These are phyloP conservation scores for Aphanomyces euteiches DNA, from an alignment of 352 stramenopile species.

Conservation along the genomic window DNA sequence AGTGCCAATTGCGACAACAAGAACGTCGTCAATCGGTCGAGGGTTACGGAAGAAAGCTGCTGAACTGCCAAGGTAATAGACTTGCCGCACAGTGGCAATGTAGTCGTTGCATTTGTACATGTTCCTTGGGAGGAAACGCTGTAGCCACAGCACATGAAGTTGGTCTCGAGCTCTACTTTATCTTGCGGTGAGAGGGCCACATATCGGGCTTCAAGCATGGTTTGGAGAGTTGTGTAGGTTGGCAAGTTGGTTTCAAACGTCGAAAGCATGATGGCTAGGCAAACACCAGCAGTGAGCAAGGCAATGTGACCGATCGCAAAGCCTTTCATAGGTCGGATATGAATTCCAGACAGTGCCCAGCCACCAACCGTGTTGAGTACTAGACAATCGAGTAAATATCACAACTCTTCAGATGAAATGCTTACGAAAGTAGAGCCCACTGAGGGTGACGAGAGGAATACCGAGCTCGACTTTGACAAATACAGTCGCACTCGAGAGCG, in stretches of 20 bases:
- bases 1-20: slow-evolving; percentile 7
- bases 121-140: slow-evolving; percentile 33
- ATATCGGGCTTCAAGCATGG: slow-evolving; percentile 41
- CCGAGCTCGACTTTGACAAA: slow-evolving; percentile 49
- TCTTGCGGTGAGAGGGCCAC: slow-evolving; percentile 30
- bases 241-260: slow-evolving; percentile 40
- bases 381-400: slow-evolving; percentile 28
- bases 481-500: slow-evolving; percentile 36
- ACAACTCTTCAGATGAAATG: slow-evolving; percentile 15
- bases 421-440: slow-evolving; percentile 31
- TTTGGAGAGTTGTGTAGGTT: slow-evolving; percentile 38
- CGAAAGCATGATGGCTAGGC: slow-evolving; percentile 35
- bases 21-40: slow-evolving; percentile 4
- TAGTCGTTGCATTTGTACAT: background rate
- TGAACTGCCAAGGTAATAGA: slow-evolving; percentile 7
- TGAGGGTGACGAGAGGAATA: background rate
- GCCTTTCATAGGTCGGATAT: slow-evolving; percentile 39
- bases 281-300: slow-evolving; percentile 39
- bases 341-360: slow-evolving; percentile 35
- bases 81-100: slow-evolving; percentile 14
- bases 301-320: slow-evolving; percentile 36
- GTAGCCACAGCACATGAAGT: slow-evolving; percentile 52
- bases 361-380: slow-evolving; percentile 36
- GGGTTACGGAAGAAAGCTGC: slow-evolving; percentile 7
- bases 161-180: slow-evolving; percentile 41